These are phyloP conservation scores for Phylloporus rhodoxanthus DNA, from an alignment of 768 basidiomycete species.

Conservation along the genomic window DNA sequence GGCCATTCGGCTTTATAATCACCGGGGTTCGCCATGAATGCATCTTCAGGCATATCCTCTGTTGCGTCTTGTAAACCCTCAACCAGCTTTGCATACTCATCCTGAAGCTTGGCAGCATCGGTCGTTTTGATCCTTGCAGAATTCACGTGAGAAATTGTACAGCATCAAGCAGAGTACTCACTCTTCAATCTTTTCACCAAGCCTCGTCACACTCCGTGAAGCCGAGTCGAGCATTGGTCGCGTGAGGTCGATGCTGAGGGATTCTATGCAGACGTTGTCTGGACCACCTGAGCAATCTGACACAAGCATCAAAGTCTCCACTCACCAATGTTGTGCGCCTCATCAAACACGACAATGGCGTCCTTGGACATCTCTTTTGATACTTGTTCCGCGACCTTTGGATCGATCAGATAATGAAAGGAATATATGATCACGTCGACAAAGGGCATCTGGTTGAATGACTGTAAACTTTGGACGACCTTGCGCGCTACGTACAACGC, in stretches of 20 bases:
- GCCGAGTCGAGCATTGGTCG: constrained; percentile 97
- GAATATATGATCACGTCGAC: constrained; percentile 97
- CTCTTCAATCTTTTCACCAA: constrained; percentile 95
- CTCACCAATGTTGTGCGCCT: constrained; percentile 97
- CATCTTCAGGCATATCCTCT: constrained; percentile 61
- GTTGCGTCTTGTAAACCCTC: constrained; percentile 82
- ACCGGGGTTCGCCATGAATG: constrained; percentile 88
- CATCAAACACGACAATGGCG: constrained; percentile 97
- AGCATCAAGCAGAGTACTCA: constrained; percentile 33
- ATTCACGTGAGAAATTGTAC: constrained; percentile 7
- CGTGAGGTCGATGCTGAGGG: constrained; percentile 93
- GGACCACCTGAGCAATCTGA: constrained; percentile 1
- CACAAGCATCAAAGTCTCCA: neutral
- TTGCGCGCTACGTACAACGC: constrained; percentile 15
- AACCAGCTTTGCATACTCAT: constrained; percentile 93
- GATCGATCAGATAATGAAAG: constrained; percentile 97
- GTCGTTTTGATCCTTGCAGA: constrained; percentile 78
- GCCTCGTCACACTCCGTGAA: constrained; percentile 74
- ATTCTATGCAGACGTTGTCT: constrained; percentile 99
- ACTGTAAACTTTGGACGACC: neutral
- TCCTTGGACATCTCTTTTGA: constrained; percentile 97
- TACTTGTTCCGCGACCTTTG: constrained; percentile 98
- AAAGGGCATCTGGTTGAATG: constrained; percentile 77
- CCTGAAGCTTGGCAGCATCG: constrained; percentile 89
- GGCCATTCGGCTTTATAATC: constrained; percentile 12